phyloP scores from a whole-genome alignment of 1,139 yeast genomes.

The Yamadazyma jaroonii region DNA sequence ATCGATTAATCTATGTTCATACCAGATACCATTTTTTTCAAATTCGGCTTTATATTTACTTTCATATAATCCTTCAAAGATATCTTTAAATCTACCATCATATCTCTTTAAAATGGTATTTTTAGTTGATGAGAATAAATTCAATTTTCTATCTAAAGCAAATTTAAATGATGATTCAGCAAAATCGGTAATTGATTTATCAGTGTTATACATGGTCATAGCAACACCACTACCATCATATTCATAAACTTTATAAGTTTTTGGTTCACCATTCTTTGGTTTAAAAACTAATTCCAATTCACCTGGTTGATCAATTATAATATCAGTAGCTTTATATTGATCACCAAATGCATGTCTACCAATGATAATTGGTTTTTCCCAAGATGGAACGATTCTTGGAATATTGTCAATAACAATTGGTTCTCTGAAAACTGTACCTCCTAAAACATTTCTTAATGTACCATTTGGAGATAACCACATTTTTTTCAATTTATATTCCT shows the following conservation, averaged over 20 bases:
- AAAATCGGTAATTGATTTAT: constrained; percentile 82
- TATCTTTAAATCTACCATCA: constrained; percentile 94
- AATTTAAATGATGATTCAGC: constrained; percentile 90
- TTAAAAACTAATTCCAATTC: constrained; percentile 73
- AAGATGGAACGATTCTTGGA: constrained; percentile 86
- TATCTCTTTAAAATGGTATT: constrained; percentile 91
- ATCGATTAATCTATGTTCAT: constrained; percentile 93
- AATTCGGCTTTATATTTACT: constrained; percentile 64
- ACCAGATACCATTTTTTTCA: constrained; percentile 81
- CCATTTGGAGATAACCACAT: constrained; percentile 99
- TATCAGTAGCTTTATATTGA: constrained; percentile 91
- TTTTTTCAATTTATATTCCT: constrained; percentile 84
- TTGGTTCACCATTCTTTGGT: constrained; percentile 64
- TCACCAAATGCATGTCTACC: constrained; percentile 98
- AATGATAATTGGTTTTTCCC: constrained; percentile 93
- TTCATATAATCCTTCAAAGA: constrained; percentile 80
- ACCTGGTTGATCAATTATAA: constrained; percentile 78
- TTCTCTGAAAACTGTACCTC: constrained; percentile 96
- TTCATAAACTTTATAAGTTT: constrained; percentile 29
- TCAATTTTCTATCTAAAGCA: constrained; percentile 75
- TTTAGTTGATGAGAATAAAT: constrained; percentile 84
- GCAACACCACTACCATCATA: constrained; percentile 82
- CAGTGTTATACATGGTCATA: constrained; percentile 93
- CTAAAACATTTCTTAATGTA: constrained; percentile 88
- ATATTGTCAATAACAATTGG: constrained; percentile 88